Base-by-base conservation (phyloP, 2,329 filamentous ascomycete species). In the Alternaria atra region DNA sequence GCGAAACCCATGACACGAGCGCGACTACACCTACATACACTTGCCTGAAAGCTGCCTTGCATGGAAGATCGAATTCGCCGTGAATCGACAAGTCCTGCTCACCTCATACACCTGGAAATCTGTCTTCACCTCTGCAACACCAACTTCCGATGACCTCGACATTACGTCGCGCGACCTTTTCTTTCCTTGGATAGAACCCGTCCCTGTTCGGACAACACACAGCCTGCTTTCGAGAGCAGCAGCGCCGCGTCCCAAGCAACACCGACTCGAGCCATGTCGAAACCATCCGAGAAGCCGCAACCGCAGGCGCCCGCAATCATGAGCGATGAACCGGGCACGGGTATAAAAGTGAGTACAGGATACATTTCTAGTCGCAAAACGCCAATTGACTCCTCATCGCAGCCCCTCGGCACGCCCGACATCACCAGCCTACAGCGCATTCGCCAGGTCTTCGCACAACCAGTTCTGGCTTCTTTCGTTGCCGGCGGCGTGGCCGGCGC, bases 401-500 rank as follows among this genome's bases (percentile, higher is more conserved):
- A 65, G 62, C 65, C 73, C 40, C 58, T 69, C 44, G 62, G 65
- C 10, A 54, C 65, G 2, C 58, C 63, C 20, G 60, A 71, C 44
- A 53, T 68, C 13, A 70, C 71, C 6, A 52, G 60, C 23, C 62
- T 73, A 47, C 64, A 77, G 55, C 73, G 68, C 55, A 52, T 73
- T 39, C 68, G 71, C 52, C 68, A 73, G 48, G 63, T 76, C 42
- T 61, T 97, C 64, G 90, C 93, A 9, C 91, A 97, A 66, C 94
- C 94, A 4, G 90, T 97, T 39, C 82, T 93, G 34, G 94, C 95
- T 42, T 94, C 95, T 34, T 99, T 99, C 75, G 91, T 96, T 73
- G 95, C 93, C 30, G 95, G 95, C 63, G 95, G 95, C 68, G 89
- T 97, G 23, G 95, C 95, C 15, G 95, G 95, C 60, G 95, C 95